Conservation (phyloP, 106 monocot species). For the Dioscorea alata region DNA sequence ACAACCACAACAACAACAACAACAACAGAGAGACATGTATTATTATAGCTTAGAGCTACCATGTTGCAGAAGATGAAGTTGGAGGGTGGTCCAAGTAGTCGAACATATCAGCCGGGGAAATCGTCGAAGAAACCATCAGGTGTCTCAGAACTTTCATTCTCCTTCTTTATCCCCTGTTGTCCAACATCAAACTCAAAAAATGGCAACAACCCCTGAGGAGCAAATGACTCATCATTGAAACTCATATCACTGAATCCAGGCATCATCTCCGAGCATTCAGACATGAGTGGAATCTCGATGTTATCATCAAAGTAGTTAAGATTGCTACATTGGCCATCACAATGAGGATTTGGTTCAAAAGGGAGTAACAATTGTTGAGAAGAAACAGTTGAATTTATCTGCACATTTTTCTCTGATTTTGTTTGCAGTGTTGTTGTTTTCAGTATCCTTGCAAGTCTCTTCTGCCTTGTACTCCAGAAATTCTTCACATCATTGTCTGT, state of each 20-base stretch:
- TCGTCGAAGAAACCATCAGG: conserved; percentile 49
- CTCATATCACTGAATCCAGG: conserved; percentile 14
- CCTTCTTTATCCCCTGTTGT: neutral
- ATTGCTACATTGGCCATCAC: too few relatives aligned
- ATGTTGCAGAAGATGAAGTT: conserved; percentile 6
- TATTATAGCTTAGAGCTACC: neutral
- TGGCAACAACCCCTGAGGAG: conserved; percentile 8
- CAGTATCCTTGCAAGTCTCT: conserved; percentile 62
- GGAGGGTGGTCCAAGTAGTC: conserved; percentile 29
- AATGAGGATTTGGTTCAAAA: neutral
- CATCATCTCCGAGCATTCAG: conserved; percentile 14
- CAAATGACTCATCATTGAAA: conserved; percentile 1
- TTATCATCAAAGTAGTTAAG: too few relatives aligned
- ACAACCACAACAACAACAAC: too few relatives aligned
- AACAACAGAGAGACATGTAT: too few relatives aligned
- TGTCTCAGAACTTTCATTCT: neutral
- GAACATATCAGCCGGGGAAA: conserved; percentile 47
- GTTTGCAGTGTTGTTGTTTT: conserved; percentile 7
- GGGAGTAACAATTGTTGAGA: conserved; percentile 10
- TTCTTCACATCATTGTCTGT: conserved; percentile 96
- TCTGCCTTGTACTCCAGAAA: conserved; percentile 91
- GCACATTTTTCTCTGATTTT: conserved; percentile 11
- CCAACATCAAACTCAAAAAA: conserved; percentile 8
- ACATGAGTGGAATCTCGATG: conserved; percentile 21
- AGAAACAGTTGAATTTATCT: neutral